A percentile compares a stretch with the other conserved stretches of the same genome.
These are phyloP conservation scores for Cyberlindnera meyerae DNA, from an alignment of 805 yeast genomes.

Conservation along the genomic window DNA sequence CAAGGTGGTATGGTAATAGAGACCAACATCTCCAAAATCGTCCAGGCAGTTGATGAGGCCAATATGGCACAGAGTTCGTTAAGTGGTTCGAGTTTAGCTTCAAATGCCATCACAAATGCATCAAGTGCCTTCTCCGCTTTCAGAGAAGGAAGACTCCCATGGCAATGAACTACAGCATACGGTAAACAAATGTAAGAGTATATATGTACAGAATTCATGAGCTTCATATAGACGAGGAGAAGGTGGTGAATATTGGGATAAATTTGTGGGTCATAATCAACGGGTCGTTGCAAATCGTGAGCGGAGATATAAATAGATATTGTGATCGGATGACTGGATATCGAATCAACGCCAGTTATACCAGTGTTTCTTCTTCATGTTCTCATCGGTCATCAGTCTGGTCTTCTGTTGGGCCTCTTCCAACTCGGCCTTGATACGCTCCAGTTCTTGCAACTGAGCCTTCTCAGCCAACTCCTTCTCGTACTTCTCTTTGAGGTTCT, in stretches of 20 bases:
- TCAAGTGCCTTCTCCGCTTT: conserved; percentile 25
- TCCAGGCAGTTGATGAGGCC: conserved; percentile 73
- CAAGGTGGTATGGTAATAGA: conserved; percentile 99
- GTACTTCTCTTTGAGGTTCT: conserved; percentile 40
- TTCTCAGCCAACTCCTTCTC: conserved; percentile 44
- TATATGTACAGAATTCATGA: not conserved
- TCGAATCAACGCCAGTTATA: conserved; percentile 24
- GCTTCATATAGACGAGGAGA: too few relatives aligned
- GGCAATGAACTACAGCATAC: conserved; percentile 14
- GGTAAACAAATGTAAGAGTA: not conserved
- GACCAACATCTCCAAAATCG: conserved; percentile 77
- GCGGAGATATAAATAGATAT: too few relatives aligned
- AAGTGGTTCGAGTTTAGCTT: conserved; percentile 16
- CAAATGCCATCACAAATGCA: conserved; percentile 29
- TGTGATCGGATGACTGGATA: too few relatives aligned
- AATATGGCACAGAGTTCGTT: conserved; percentile 18
- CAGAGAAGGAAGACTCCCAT: conserved; percentile 25
- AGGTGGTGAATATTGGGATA: too few relatives aligned
- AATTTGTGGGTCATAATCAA: too few relatives aligned
- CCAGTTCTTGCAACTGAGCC: conserved; percentile 38
- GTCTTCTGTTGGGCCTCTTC: conserved; percentile 29
- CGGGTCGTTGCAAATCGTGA: too few relatives aligned
- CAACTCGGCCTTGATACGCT: conserved; percentile 35
- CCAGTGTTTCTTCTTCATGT: conserved; percentile 30
- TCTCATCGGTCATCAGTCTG: conserved; percentile 28